Conservation (phyloP, 1,284 basidiomycete genomes). For the Schizophyllum amplum region DNA sequence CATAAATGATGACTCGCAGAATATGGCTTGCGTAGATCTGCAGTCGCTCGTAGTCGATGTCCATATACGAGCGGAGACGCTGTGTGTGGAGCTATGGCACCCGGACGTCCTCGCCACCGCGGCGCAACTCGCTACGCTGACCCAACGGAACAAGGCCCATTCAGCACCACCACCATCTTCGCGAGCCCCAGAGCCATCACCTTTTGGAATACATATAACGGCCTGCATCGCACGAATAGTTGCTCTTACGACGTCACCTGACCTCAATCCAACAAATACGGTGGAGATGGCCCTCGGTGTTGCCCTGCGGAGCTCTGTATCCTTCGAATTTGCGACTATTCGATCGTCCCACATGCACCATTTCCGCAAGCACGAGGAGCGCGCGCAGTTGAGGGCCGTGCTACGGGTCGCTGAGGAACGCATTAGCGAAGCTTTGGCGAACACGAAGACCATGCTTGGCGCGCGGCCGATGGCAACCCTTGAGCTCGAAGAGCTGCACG, state of each 20-base stretch:
- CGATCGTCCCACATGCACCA: constrained; percentile 36
- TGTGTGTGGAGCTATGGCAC: constrained; percentile 71
- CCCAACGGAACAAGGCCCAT: constrained; percentile 8
- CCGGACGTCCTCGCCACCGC: constrained; percentile 52
- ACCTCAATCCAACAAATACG: constrained; percentile 66
- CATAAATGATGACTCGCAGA: constrained; percentile 35
- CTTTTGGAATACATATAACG: constrained; percentile 49
- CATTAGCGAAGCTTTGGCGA: constrained; percentile 45
- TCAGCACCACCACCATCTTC: constrained; percentile 6
- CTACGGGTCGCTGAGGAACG: constrained; percentile 55
- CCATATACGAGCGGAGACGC: constrained; percentile 47
- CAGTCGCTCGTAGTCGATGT: constrained; percentile 44
- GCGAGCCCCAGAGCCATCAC: constrained; percentile 22
- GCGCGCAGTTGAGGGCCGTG: constrained; percentile 37
- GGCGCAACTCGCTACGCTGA: constrained; percentile 30
- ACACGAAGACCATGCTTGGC: constrained; percentile 28
- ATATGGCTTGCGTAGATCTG: constrained; percentile 39
- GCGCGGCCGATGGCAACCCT: not conserved
- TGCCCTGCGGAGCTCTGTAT: constrained; percentile 51
- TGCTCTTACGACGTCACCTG: constrained; percentile 64
- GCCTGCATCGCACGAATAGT: constrained; percentile 58
- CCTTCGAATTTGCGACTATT: constrained; percentile 56
- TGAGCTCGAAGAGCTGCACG: not conserved
- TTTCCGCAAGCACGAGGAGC: constrained; percentile 30
- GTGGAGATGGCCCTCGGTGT: constrained; percentile 66